Evolutionary conservation across 106 monocot genomes (phyloP).

Genomic region (Allium cepa): DNA sequence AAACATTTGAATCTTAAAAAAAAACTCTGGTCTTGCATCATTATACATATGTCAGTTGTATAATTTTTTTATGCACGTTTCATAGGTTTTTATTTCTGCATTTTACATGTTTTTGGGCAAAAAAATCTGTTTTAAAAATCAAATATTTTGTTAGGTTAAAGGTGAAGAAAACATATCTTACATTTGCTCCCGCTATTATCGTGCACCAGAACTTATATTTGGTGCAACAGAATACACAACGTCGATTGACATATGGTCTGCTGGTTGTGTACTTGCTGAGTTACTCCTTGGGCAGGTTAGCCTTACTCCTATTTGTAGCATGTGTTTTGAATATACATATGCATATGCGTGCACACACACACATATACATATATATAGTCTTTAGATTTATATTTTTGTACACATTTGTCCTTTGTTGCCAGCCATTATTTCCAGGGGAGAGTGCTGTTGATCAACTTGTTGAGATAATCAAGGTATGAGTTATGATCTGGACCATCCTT

Average conservation of each 20-base stretch:
- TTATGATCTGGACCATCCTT: not conserved
- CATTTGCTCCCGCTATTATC: constrained; percentile 64
- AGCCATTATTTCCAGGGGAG: constrained; percentile 70
- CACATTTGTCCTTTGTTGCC: not conserved
- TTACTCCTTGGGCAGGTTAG: constrained; percentile 48
- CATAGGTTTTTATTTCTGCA: not conserved
- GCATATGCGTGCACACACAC: too few species aligned
- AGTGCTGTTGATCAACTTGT: constrained; percentile 73
- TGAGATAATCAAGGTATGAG: constrained; percentile 59
- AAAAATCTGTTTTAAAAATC: constrained; percentile 33
- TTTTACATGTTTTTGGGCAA: constrained; percentile 7
- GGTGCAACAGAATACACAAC: constrained; percentile 46
- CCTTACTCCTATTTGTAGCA: not conserved
- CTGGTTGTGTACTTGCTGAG: constrained; percentile 55
- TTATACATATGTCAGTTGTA: too few species aligned
- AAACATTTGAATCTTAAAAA: too few species aligned
- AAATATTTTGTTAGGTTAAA: constrained; percentile 19
- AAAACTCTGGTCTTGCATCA: too few species aligned
- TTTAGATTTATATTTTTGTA: not conserved
- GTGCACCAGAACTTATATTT: constrained; percentile 48
- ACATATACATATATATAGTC: too few species aligned
- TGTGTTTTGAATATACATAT: not conserved
- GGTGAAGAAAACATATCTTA: constrained; percentile 63
- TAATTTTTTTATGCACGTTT: not conserved
- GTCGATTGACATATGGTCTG: constrained; percentile 56